Conservation (phyloP, 495 filamentous ascomycete genomes). For the Penicillium psychrofluorescens region DNA sequence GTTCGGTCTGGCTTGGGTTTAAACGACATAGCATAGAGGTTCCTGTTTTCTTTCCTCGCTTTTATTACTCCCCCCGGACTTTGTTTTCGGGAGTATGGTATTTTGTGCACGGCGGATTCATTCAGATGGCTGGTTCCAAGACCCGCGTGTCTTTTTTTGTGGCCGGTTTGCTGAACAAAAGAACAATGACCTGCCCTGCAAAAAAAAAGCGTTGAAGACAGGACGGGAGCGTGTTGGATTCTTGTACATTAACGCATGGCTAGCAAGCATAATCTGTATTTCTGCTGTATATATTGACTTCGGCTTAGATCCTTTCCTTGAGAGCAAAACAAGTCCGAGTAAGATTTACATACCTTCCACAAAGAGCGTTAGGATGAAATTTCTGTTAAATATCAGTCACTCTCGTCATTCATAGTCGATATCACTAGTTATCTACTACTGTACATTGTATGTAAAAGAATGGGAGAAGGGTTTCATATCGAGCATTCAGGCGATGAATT, state of each 20-base stretch:
- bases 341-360: too few species aligned
- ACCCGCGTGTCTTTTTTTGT: conserved; percentile 10
- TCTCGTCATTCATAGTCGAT: too few species aligned
- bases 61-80: conserved; percentile 12
- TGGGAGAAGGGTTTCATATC: too few species aligned
- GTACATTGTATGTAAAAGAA: too few species aligned
- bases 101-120: too few species aligned
- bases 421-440: too few species aligned
- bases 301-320: too few species aligned
- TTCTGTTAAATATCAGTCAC: too few species aligned
- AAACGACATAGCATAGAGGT: conserved; percentile 40
- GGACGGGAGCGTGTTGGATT: conserved; percentile 11
- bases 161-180: conserved; percentile 1
- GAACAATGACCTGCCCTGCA: conserved; percentile 14
- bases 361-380: too few species aligned
- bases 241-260: conserved; percentile 31
- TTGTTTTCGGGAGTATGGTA: conserved; percentile 22
- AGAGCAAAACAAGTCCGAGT: too few species aligned
- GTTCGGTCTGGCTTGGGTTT: conserved; percentile 30
- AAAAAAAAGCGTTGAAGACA: conserved; percentile 11
- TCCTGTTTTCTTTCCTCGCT: conserved; percentile 15
- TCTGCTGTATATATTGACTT: conserved; percentile 5
- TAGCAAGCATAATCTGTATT: conserved; percentile 25
- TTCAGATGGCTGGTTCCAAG: too few species aligned
- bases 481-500: too few species aligned